Evolutionary conservation across 2,329 filamentous ascomycete species (phyloP).

Genomic region (Aspergillus spinulosporus): DNA sequence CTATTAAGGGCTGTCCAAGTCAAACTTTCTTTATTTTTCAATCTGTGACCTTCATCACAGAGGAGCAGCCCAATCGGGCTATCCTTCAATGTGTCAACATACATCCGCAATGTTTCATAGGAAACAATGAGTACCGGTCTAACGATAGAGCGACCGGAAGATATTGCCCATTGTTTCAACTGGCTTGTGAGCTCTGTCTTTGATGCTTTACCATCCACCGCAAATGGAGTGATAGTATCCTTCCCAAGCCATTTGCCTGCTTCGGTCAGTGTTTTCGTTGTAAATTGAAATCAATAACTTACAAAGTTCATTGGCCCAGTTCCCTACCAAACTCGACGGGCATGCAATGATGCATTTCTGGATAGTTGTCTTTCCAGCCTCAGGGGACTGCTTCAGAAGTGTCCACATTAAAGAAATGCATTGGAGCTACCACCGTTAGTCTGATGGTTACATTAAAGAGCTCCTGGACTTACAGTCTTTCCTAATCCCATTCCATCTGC

Average conservation of each 20-base stretch:
- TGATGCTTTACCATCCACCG: conserved; percentile 92
- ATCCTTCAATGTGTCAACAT: conserved; percentile 85
- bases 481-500: conserved; percentile 98
- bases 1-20: conserved; percentile 90
- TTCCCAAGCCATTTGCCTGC: conserved; percentile 87
- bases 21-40: conserved; percentile 96
- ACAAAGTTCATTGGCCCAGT: conserved; percentile 92
- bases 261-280: conserved; percentile 21
- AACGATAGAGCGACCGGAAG: conserved; percentile 83
- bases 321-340: conserved; percentile 91
- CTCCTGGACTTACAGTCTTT: conserved; percentile 64
- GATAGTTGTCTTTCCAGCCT: conserved; percentile 90
- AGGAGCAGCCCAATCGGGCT: conserved; percentile 89
- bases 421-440: conserved; percentile 60
- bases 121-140: conserved; percentile 95
- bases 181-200: conserved; percentile 91
- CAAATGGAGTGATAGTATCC: conserved; percentile 88
- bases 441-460: neutral
- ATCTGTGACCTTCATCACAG: conserved; percentile 92
- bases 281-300: conserved; percentile 17
- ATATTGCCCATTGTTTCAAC: conserved; percentile 90
- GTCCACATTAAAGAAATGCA: conserved; percentile 98
- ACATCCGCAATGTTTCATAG: conserved; percentile 90
- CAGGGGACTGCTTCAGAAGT: conserved; percentile 88
- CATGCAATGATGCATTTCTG: conserved; percentile 97